A percentile compares a stretch with the other conserved stretches of the same genome.
Evolutionary conservation across 164 flowering plant species (phyloP).

Genomic region (Piper longum): DNA sequence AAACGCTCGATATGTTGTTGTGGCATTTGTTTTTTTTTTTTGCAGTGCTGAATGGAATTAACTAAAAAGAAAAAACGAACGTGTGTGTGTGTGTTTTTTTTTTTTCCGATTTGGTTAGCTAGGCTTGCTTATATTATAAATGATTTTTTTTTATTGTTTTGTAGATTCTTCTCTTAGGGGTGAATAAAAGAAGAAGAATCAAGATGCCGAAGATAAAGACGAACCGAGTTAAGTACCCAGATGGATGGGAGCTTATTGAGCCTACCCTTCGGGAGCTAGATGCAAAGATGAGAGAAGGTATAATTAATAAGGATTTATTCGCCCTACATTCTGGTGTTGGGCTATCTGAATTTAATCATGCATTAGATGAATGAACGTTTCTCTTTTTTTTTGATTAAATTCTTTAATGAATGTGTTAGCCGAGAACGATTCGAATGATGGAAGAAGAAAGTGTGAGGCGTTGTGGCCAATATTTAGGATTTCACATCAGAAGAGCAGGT

Average conservation of each 20-base stretch:
- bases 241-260: no score
- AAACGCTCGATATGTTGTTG: no score
- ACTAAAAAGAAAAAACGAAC: slow-evolving; percentile 1
- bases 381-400: no score
- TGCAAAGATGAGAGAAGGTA: slow-evolving; percentile 35
- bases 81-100: background rate
- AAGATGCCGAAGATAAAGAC: no score
- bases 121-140: background rate
- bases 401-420: background rate
- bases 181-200: no score
- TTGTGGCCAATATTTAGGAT: slow-evolving; percentile 51
- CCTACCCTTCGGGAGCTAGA: no score
- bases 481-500: slow-evolving; percentile 54
- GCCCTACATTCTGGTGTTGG: background rate
- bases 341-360: no score
- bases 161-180: no score
- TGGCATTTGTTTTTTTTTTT: no score
- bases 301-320: background rate
- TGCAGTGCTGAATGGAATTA: no score
- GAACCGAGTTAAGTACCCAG: no score
- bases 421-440: background rate
- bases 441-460: slow-evolving; percentile 51
- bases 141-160: no score
- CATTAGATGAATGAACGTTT: background rate
- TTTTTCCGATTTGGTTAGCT: background rate